phyloP scores from a whole-genome alignment of 2,329 filamentous ascomycete species.

The Akanthomyces dipterigenus region DNA sequence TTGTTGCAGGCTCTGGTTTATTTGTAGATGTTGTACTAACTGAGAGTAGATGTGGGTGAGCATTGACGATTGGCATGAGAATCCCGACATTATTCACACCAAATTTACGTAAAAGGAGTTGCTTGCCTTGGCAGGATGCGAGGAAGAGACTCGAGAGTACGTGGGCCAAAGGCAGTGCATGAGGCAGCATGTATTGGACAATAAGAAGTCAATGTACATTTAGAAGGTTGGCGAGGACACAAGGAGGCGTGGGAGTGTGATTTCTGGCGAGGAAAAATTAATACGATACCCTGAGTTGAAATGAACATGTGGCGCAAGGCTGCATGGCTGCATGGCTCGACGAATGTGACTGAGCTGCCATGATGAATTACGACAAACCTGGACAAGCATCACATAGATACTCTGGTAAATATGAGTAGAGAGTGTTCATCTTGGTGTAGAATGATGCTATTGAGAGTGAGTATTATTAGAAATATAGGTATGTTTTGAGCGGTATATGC shows the following conservation, averaged over 20 bases:
- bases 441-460: neutral
- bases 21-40: constrained; percentile 12
- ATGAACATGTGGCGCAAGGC: too few relatives aligned
- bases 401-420: neutral
- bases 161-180: neutral
- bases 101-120: constrained; percentile 68
- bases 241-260: neutral
- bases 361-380: neutral
- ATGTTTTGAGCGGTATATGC: neutral
- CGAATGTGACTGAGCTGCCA: neutral
- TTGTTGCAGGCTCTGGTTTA: too few relatives aligned
- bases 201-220: constrained; percentile 4
- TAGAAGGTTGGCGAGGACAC: neutral
- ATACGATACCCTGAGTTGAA: constrained; percentile 4
- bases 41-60: constrained; percentile 92
- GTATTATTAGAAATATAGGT: neutral
- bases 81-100: constrained; percentile 96
- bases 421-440: neutral
- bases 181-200: neutral
- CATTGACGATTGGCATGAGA: constrained; percentile 99
- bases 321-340: too few relatives aligned
- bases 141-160: neutral
- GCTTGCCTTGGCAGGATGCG: neutral
- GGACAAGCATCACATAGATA: neutral
- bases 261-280: neutral